A percentile compares a stretch with the other conserved stretches of the same genome.
phyloP scores from a whole-genome alignment of 805 yeast genomes.

The Isabelozyma gotoi region DNA sequence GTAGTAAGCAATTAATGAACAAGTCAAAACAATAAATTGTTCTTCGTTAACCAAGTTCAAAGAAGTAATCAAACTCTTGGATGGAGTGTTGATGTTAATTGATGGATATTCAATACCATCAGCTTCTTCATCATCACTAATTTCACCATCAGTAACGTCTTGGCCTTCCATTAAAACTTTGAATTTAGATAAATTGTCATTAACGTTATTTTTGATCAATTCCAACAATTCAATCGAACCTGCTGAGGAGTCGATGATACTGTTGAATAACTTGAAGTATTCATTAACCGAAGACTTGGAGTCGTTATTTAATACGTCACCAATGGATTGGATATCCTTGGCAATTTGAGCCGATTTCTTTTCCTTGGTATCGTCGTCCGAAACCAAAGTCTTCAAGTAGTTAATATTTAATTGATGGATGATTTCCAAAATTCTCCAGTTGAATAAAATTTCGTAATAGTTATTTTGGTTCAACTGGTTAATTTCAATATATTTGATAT shows the following conservation, averaged over 20 bases:
- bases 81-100: neutral
- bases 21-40: slow-evolving; percentile 28
- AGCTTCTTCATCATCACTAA: slow-evolving; percentile 11
- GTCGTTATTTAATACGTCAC: slow-evolving; percentile 8
- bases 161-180: slow-evolving; percentile 20
- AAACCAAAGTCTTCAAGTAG: slow-evolving; percentile 19
- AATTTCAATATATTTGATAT: slow-evolving; percentile 30
- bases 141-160: slow-evolving; percentile 32
- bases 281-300: slow-evolving; percentile 6
- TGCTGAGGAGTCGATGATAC: slow-evolving; percentile 20
- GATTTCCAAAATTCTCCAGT: slow-evolving; percentile 38
- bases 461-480: slow-evolving; percentile 17
- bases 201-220: slow-evolving; percentile 15
- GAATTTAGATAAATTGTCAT: slow-evolving; percentile 19
- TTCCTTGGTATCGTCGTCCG: slow-evolving; percentile 9
- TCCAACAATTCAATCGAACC: slow-evolving; percentile 15
- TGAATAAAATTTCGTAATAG: slow-evolving; percentile 25
- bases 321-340: slow-evolving; percentile 10
- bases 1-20: slow-evolving; percentile 25
- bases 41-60: slow-evolving; percentile 34
- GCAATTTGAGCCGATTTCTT: slow-evolving; percentile 7
- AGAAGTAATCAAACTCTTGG: slow-evolving; percentile 24
- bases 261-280: slow-evolving; percentile 22
- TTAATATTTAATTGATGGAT: slow-evolving; percentile 28
- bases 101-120: slow-evolving; percentile 1